Conservation (phyloP, 805 yeast species). For the Scheffersomyces stipitis region DNA sequence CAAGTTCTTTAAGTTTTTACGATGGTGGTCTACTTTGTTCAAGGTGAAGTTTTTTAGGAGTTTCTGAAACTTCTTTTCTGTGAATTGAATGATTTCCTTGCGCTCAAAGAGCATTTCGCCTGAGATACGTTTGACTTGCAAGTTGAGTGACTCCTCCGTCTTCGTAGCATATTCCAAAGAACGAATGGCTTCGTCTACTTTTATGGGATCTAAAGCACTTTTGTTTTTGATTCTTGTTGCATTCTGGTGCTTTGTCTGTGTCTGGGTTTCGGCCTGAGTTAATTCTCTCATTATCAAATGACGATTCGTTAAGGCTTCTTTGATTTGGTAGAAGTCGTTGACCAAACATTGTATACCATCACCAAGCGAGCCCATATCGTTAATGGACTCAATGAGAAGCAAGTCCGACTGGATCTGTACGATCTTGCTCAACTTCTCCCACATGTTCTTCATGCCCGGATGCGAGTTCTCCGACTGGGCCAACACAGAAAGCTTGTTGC, state of each 20-base stretch:
- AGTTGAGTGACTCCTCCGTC: conserved; percentile 71
- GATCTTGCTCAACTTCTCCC: conserved; percentile 75
- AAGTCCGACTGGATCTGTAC: conserved; percentile 72
- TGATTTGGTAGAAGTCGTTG: conserved; percentile 80
- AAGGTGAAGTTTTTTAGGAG: conserved; percentile 61
- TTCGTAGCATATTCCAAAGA: conserved; percentile 76
- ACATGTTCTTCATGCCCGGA: conserved; percentile 72
- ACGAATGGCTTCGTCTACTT: conserved; percentile 86
- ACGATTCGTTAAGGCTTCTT: conserved; percentile 90
- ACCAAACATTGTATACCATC: conserved; percentile 68
- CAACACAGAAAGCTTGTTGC: conserved; percentile 39
- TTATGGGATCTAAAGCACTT: conserved; percentile 77
- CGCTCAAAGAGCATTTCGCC: conserved; percentile 81
- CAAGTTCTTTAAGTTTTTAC: conserved; percentile 72
- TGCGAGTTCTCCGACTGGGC: conserved; percentile 48
- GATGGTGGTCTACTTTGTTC: conserved; percentile 79
- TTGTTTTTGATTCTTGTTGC: conserved; percentile 72
- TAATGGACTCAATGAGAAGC: conserved; percentile 66
- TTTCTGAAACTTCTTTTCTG: conserved; percentile 55
- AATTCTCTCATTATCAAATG: conserved; percentile 91
- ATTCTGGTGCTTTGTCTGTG: conserved; percentile 66
- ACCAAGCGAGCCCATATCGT: conserved; percentile 71
- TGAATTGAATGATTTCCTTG: conserved; percentile 53
- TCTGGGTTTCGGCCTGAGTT: conserved; percentile 70
- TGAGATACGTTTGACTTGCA: conserved; percentile 78